Percentiles rank a stretch among this genome's conserved stretches.
Evolutionary conservation across 768 basidiomycete genomes (phyloP).

Genomic region (Hemileccinum impolitum): DNA sequence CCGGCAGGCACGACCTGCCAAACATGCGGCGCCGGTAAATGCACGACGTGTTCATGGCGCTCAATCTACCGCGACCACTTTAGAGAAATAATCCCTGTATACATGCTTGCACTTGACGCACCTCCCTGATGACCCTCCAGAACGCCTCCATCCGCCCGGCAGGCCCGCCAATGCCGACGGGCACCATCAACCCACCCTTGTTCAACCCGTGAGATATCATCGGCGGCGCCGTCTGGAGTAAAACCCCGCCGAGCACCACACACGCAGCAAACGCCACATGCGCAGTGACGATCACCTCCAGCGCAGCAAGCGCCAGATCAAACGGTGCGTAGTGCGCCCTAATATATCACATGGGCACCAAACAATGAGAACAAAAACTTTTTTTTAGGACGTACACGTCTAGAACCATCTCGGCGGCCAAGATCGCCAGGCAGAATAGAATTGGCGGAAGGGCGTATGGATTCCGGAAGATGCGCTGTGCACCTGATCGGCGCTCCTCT

Average conservation of each 20-base stretch:
- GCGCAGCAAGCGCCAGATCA: conserved; percentile 83
- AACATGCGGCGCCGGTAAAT: conserved; percentile 81
- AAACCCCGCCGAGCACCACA: conserved; percentile 75
- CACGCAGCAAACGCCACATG: conserved; percentile 83
- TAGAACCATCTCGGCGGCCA: conserved; percentile 50
- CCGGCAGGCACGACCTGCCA: conserved; percentile 72
- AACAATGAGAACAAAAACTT: neutral
- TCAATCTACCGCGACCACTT: conserved; percentile 55
- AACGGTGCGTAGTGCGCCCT: conserved; percentile 56
- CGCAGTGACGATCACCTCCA: conserved; percentile 77
- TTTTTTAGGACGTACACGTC: conserved; percentile 55
- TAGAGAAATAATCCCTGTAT: neutral
- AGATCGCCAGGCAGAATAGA: conserved; percentile 51
- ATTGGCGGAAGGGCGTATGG: conserved; percentile 72
- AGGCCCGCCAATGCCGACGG: conserved; percentile 14
- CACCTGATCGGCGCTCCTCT: conserved; percentile 10
- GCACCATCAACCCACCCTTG: conserved; percentile 11
- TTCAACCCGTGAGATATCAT: conserved; percentile 9
- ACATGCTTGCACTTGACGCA: conserved; percentile 31
- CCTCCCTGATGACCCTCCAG: conserved; percentile 77
- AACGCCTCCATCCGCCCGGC: conserved; percentile 79
- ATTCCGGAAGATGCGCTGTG: conserved; percentile 52
- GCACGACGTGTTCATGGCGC: conserved; percentile 77
- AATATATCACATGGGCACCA: neutral
- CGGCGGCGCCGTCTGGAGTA: conserved; percentile 86